phyloP scores from a whole-genome alignment of 2,329 filamentous ascomycete species.

The Ceratocystis harringtonii region DNA sequence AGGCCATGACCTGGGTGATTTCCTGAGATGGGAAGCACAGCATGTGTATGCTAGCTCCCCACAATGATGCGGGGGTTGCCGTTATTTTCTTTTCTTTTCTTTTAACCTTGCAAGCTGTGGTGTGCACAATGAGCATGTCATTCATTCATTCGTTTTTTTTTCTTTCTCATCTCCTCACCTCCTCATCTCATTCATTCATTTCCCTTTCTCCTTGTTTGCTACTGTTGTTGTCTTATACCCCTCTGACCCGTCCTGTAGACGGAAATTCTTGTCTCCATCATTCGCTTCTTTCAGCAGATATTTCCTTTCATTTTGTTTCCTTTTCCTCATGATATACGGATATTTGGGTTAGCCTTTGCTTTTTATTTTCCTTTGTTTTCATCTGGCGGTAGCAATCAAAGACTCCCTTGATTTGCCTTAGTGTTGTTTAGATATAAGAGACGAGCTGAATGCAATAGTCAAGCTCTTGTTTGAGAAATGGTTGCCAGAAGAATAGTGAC shows the following conservation, averaged over 20 bases:
- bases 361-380: neutral
- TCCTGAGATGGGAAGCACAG: conserved; percentile 42
- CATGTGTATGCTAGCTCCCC: conserved; percentile 29
- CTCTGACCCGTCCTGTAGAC: neutral
- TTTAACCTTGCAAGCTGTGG: conserved; percentile 4
- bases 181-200: neutral
- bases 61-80: conserved; percentile 14
- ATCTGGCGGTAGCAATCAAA: neutral
- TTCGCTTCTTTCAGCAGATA: neutral
- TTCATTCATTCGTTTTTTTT: conserved; percentile 5
- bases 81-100: neutral
- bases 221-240: conserved; percentile 12
- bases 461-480: no score
- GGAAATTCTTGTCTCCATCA: neutral
- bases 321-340: conserved; percentile 9
- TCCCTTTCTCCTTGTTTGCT: conserved; percentile 11
- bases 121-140: no score
- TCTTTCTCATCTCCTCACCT: conserved; percentile 11
- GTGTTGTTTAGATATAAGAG: no score
- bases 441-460: no score
- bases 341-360: conserved; percentile 5
- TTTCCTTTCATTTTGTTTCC: conserved; percentile 6
- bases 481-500: no score
- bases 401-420: neutral
- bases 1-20: conserved; percentile 43